Evolutionary conservation across 2,329 filamentous ascomycete species (phyloP), one percentile per base, ranked within the genome.

Genomic region (Stemphylium lycopersici): DNA sequence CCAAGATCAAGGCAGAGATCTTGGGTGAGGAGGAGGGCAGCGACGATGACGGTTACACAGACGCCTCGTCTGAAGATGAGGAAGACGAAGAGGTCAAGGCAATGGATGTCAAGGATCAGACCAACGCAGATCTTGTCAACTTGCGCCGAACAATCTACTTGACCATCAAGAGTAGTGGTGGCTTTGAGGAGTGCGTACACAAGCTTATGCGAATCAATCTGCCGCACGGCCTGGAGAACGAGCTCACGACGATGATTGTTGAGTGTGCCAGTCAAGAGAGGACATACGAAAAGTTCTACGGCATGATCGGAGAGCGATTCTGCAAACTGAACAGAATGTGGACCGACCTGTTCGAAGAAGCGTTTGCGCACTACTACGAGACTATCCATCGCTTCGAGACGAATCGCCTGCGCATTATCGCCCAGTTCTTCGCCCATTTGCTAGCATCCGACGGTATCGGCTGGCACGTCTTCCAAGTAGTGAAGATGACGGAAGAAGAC

Each of bases 381-480:
- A 98, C 93, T 0, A 98, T 98, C 58, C 95, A 99, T 76, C 90
- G 95, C 13, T 96, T 96, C 74, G 95, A 98, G 74, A 98, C 93
- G 36, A 98, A 97, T 76, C 87, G 91, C 56, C 83, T 99, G 33
- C 89, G 95, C 59, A 99, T 98, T 72, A 93, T 98, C 69, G 95
- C 93, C 15, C 87, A 93, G 57, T 91, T 99, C 73, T 99, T 98
- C 68, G 93, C 92, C 10, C 92, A 98, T 72, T 83, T 98, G 70
- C 84, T 99, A 46, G 88, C 90, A 41, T 90, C 88, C 8, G 92
- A 97, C 70, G 91, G 91, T 16, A 88, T 99, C 53, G 90, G 90
- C 54, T 98, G 95, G 95, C 91, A 98, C 70, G 89, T 91, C 18
- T 77, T 99, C 41, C 90, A 88, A 0, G 84, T 88, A 49, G 87